phyloP scores from a whole-genome alignment of 768 basidiomycete species.

The Suillus luteus region DNA sequence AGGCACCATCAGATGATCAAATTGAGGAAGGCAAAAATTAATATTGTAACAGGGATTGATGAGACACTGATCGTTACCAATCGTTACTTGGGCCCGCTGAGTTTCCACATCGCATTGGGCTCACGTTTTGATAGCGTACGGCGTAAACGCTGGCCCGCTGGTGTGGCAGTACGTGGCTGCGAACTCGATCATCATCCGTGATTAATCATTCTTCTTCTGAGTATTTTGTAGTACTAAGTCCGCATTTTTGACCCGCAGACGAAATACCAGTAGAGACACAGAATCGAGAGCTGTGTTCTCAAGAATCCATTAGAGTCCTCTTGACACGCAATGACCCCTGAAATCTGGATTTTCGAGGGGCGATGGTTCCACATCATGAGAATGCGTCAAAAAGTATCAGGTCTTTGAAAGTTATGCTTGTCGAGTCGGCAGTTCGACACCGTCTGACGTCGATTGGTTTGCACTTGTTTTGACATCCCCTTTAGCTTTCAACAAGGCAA shows the following conservation, averaged over 20 bases:
- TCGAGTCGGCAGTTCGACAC: no score
- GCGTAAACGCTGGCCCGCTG: neutral
- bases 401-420: no score
- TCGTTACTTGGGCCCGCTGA: neutral
- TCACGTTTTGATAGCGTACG: neutral
- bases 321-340: no score
- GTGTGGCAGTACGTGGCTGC: neutral
- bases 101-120: neutral
- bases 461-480: neutral
- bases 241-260: neutral
- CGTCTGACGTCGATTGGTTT: neutral
- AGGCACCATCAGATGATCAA: neutral
- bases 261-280: neutral
- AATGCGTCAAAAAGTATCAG: no score
- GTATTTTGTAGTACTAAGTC: neutral
- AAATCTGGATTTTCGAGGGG: no score
- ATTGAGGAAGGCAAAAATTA: neutral
- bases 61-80: neutral
- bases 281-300: no score
- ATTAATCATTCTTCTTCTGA: neutral
- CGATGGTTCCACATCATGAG: no score
- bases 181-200: neutral
- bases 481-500: conserved; percentile 5
- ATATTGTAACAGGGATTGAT: neutral
- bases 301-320: no score